phyloP scores from a whole-genome alignment of 2,329 filamentous ascomycete species.

The Thelonectria discophora region DNA sequence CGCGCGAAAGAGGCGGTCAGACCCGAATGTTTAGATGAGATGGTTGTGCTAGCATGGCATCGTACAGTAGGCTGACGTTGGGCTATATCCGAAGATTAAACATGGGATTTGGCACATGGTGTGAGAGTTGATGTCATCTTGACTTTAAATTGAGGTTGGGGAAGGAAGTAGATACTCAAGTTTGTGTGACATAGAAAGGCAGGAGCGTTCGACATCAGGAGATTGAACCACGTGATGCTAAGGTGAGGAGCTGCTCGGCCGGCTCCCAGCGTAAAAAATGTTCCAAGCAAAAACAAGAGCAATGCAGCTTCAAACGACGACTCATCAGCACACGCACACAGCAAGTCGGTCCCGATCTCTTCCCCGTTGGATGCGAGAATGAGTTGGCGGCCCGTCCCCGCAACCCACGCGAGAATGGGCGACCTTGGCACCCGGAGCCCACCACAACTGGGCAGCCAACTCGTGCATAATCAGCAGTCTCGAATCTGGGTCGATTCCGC shows the following conservation, averaged over 20 bases:
- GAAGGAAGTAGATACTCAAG: too few species aligned
- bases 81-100: background rate
- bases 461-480: slow-evolving; percentile 5
- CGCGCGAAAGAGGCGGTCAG: slow-evolving; percentile 26
- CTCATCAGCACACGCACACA: background rate
- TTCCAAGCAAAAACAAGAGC: background rate
- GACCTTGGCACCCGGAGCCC: slow-evolving; percentile 6
- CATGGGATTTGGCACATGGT: background rate
- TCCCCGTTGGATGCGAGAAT: background rate
- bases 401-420: background rate
- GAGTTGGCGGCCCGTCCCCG: slow-evolving; percentile 13
- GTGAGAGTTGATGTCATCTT: background rate
- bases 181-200: background rate
- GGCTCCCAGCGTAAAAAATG: slow-evolving; percentile 1
- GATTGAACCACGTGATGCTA: slow-evolving; percentile 30
- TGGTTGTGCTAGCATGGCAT: background rate
- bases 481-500: slow-evolving; percentile 6
- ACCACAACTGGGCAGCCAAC: slow-evolving; percentile 1
- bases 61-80: background rate
- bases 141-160: too few species aligned
- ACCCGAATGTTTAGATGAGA: background rate
- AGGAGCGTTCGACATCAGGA: slow-evolving; percentile 27
- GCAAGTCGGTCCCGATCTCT: background rate
- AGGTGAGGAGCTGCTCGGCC: slow-evolving; percentile 13
- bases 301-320: background rate